Percentiles rank a stretch among this genome's conserved stretches.
Conservation (phyloP, 2,329 filamentous ascomycete species). For the Chaetomiaceae sp. region DNA sequence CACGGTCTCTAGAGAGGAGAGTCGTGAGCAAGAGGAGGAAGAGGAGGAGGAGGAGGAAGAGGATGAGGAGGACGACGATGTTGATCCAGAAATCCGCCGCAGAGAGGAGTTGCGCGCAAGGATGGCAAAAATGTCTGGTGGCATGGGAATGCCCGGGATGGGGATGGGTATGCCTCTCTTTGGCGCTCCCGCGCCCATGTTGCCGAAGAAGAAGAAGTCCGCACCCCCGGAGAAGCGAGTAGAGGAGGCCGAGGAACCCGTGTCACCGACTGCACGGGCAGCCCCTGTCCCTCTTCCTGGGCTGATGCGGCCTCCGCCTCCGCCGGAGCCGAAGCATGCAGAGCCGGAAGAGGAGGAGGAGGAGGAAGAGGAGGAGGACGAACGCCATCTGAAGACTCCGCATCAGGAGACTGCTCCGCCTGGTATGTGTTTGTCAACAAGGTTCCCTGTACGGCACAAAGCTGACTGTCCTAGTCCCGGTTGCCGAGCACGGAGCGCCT, state of each 20-base stretch:
- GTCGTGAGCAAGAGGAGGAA: slow-evolving; percentile 35
- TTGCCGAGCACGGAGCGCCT: slow-evolving; percentile 30
- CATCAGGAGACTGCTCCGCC: slow-evolving; percentile 30
- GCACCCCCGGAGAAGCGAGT: slow-evolving; percentile 37
- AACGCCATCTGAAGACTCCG: slow-evolving; percentile 30
- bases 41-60: slow-evolving; percentile 58
- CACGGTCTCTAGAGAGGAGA: slow-evolving; percentile 36
- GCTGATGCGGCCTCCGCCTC: slow-evolving; percentile 52
- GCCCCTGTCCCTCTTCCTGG: slow-evolving; percentile 65
- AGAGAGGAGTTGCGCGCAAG: slow-evolving; percentile 85
- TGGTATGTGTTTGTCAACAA: slow-evolving; percentile 26
- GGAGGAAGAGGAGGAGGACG: slow-evolving; percentile 28
- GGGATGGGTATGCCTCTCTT: slow-evolving; percentile 61
- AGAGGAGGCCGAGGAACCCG: slow-evolving; percentile 42
- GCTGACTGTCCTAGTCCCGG: slow-evolving; percentile 29
- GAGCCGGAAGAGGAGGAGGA: slow-evolving; percentile 34
- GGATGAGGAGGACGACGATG: slow-evolving; percentile 74
- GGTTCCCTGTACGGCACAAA: neutral
- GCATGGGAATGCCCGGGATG: slow-evolving; percentile 95
- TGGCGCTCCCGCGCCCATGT: slow-evolving; percentile 51
- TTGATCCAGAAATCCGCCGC: slow-evolving; percentile 80
- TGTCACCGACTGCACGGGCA: slow-evolving; percentile 41
- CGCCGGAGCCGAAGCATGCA: slow-evolving; percentile 44
- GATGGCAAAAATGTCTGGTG: slow-evolving; percentile 98
- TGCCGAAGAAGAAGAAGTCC: slow-evolving; percentile 58